Evolutionary conservation across 495 filamentous ascomycete species (phyloP).

Genomic region (Chlorociboria aeruginascens): DNA sequence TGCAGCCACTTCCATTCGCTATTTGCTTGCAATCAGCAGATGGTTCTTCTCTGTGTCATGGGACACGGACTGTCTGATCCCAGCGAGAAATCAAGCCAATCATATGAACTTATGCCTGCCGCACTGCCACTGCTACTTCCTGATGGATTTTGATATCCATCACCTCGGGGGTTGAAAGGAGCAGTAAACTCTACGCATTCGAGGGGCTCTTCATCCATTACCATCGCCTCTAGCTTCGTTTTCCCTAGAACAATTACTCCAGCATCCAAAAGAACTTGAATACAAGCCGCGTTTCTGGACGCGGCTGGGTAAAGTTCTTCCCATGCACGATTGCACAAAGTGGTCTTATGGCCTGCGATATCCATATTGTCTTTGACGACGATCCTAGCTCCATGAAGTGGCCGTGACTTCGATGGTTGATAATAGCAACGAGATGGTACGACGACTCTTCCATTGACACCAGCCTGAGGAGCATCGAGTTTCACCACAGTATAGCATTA

Average conservation of each 20-base stretch:
- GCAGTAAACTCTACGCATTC: slow-evolving; percentile 28
- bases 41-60: background rate
- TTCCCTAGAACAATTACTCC: slow-evolving; percentile 47
- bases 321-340: slow-evolving; percentile 42
- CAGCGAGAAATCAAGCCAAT: slow-evolving; percentile 42
- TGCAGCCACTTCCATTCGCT: slow-evolving; percentile 6
- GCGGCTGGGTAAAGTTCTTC: slow-evolving; percentile 37
- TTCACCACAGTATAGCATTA: background rate
- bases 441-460: slow-evolving; percentile 1
- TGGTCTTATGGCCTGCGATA: slow-evolving; percentile 38
- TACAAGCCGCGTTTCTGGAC: slow-evolving; percentile 30
- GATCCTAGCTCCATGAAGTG: slow-evolving; percentile 22
- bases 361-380: slow-evolving; percentile 50
- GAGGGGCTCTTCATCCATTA: slow-evolving; percentile 31
- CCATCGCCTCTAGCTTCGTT: slow-evolving; percentile 43
- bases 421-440: slow-evolving; percentile 6
- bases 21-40: background rate
- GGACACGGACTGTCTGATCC: slow-evolving; percentile 27
- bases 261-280: slow-evolving; percentile 41
- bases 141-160: slow-evolving; percentile 36
- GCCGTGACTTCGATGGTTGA: background rate
- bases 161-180: slow-evolving; percentile 44
- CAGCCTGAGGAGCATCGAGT: background rate
- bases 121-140: slow-evolving; percentile 34
- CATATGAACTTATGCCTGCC: slow-evolving; percentile 33